Percentiles rank a stretch among this genome's conserved stretches.
phyloP scores from a whole-genome alignment of 2,329 filamentous ascomycete genomes.

The Atkinsonella texensis region DNA sequence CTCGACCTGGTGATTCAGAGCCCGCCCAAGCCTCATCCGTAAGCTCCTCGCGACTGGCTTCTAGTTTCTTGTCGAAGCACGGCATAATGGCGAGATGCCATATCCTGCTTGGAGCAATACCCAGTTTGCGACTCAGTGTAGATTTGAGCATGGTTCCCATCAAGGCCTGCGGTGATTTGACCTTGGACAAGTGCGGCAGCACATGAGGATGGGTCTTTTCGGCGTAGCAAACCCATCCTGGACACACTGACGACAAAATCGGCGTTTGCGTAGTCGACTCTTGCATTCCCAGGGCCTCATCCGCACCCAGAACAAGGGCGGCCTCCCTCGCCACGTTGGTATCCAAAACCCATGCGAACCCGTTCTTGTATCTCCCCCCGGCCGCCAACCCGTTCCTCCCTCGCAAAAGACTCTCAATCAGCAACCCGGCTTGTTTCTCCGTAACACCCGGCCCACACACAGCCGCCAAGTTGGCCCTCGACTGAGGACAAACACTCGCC shows the following conservation, averaged over 20 bases:
- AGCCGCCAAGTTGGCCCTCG: slow-evolving; percentile 77
- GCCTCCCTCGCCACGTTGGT: slow-evolving; percentile 76
- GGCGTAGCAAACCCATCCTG: slow-evolving; percentile 97
- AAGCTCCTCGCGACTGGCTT: slow-evolving; percentile 85
- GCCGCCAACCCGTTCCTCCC: slow-evolving; percentile 56
- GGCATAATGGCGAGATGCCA: slow-evolving; percentile 97
- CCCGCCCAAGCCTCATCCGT: slow-evolving; percentile 65
- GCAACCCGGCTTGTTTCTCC: slow-evolving; percentile 61
- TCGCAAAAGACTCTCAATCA: slow-evolving; percentile 68
- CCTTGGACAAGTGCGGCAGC: slow-evolving; percentile 74
- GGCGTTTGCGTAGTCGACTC: slow-evolving; percentile 30
- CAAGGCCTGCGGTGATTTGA: slow-evolving; percentile 91
- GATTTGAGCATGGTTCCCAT: slow-evolving; percentile 87
- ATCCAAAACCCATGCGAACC: slow-evolving; percentile 82
- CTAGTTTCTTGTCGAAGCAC: slow-evolving; percentile 97
- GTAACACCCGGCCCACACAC: slow-evolving; percentile 62
- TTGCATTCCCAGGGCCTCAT: slow-evolving; percentile 46
- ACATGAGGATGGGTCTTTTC: slow-evolving; percentile 96
- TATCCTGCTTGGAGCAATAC: slow-evolving; percentile 64
- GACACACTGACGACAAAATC: slow-evolving; percentile 79
- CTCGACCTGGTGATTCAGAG: slow-evolving; percentile 33
- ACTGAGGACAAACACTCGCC: slow-evolving; percentile 86
- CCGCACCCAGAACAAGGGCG: slow-evolving; percentile 66
- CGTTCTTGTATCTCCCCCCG: slow-evolving; percentile 61
- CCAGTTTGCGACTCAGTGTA: slow-evolving; percentile 58